Evolutionary conservation across 495 filamentous ascomycete species (phyloP), one percentile per base, ranked within the genome.

Genomic region (Parathielavia appendiculata): DNA sequence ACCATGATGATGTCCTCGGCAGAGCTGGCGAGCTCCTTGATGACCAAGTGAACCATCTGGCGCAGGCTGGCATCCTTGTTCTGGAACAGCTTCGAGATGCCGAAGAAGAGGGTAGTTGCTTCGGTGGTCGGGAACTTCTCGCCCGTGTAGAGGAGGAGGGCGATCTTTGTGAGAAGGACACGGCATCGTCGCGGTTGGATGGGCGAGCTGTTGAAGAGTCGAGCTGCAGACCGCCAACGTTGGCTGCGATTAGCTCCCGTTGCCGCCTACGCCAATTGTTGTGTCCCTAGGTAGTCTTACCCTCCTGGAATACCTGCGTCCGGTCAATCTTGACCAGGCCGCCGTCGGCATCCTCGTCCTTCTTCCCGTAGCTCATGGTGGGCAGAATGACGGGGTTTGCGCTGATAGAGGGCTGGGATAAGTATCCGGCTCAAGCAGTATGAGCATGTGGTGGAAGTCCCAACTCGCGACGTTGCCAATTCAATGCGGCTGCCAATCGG

Each of bases 1-100:
- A 96, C 92, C 93, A 99, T 97, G 64, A 99, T 99, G 58, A 96
- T 92, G 81, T 99, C 93, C 74, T 97, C 92, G 32, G 95, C 92
- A n/a, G 91, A 95, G 69, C 85, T 82, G 59, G 92, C 89, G 63
- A 99, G 79, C 81, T 99, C 93, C 81, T 96, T 97, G 78, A 98
- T 86, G 63, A 96, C 86, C 34, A 98, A 81, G 77, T 97, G 96
- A 38, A 99, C 92, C 92, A 97, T 97, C 79, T 99, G 93, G 66
- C 93, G 91, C 73, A 99, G 81, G 62, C 89, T 91, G 64, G 92
- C 89, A 84, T 99, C 93, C 73, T 96, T 96, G 75, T 97, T 97
- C 77, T 99, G 93, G 80, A 99, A 99, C 57, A 99, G 85, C 79
- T 99, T 99, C 59, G 92, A 96, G 72, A 99, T 97, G 60, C 92